Conservation (phyloP, 495 filamentous ascomycete species). For the Penicillium psychrofluorescens region DNA sequence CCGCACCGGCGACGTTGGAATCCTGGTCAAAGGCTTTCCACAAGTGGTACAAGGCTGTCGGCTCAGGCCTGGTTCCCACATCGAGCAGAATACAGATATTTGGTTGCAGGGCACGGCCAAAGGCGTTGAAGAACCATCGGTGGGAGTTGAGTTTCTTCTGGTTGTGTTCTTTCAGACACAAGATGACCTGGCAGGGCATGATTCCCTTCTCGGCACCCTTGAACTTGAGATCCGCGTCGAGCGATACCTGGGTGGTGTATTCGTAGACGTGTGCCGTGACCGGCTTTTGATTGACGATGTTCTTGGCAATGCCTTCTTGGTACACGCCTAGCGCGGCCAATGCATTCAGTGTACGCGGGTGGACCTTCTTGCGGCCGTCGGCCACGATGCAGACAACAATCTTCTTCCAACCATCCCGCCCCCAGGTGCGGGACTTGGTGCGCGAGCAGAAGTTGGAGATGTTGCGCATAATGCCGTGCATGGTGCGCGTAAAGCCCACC, state of each 20-base stretch:
- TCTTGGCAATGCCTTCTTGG: slow-evolving; percentile 97
- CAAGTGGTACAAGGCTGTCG: slow-evolving; percentile 87
- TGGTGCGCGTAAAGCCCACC: slow-evolving; percentile 89
- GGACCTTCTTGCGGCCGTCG: slow-evolving; percentile 89
- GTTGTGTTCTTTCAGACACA: slow-evolving; percentile 98
- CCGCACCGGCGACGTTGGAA: slow-evolving; percentile 92
- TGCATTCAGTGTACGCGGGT: slow-evolving; percentile 90
- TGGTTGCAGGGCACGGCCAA: slow-evolving; percentile 84
- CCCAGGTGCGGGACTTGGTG: slow-evolving; percentile 90
- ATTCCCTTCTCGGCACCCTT: slow-evolving; percentile 99
- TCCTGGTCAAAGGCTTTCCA: slow-evolving; percentile 99
- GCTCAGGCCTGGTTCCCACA: slow-evolving; percentile 85
- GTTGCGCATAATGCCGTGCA: slow-evolving; percentile 99
- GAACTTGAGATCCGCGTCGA: slow-evolving; percentile 93
- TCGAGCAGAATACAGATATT: slow-evolving; percentile 97
- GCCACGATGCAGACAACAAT: slow-evolving; percentile 96
- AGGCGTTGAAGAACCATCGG: slow-evolving; percentile 99
- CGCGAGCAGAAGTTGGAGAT: slow-evolving; percentile 93
- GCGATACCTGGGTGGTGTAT: slow-evolving; percentile 95
- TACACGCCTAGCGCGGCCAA: slow-evolving; percentile 97
- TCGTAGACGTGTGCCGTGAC: slow-evolving; percentile 92
- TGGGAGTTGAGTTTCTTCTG: slow-evolving; percentile 97
- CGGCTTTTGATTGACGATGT: slow-evolving; percentile 86
- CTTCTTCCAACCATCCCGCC: slow-evolving; percentile 97
- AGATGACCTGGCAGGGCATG: slow-evolving; percentile 97